A percentile compares a stretch with the other conserved stretches of the same genome.
Evolutionary conservation across 2,329 filamentous ascomycete species (phyloP).

Genomic region (Pezicula carpinea): DNA sequence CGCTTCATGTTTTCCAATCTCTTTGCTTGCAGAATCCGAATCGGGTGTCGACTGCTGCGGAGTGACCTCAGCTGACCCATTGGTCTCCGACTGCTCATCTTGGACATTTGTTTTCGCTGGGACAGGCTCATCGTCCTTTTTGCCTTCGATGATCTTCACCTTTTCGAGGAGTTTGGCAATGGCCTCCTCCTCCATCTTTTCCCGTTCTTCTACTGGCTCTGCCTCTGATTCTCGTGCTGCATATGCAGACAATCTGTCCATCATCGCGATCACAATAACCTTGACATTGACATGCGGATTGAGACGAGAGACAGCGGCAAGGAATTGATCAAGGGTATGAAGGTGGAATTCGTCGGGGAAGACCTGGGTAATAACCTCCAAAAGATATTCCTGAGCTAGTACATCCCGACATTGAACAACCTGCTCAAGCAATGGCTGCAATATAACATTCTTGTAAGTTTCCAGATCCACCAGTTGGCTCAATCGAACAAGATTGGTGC

Average conservation of each 20-base stretch:
- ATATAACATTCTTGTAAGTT: conserved; percentile 84
- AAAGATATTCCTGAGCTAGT: conserved; percentile 90
- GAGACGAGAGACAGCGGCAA: conserved; percentile 85
- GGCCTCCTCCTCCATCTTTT: conserved; percentile 80
- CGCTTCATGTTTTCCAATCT: conserved; percentile 33
- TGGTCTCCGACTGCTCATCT: conserved; percentile 27
- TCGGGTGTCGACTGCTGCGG: conserved; percentile 33
- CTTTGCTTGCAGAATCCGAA: conserved; percentile 37
- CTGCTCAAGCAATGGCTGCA: conserved; percentile 87
- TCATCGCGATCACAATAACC: conserved; percentile 93
- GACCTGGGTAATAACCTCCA: conserved; percentile 98
- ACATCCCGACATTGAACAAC: conserved; percentile 98
- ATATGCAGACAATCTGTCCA: conserved; percentile 93
- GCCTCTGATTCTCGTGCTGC: conserved; percentile 81
- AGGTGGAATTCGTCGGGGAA: conserved; percentile 98
- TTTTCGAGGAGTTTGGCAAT: conserved; percentile 73
- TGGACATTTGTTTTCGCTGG: conserved; percentile 27
- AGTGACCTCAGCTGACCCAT: conserved; percentile 32
- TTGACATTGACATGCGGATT: conserved; percentile 98
- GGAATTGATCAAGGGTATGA: conserved; percentile 91
- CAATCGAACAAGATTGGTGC: conserved; percentile 90
- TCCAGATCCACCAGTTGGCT: conserved; percentile 95
- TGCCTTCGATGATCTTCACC: conserved; percentile 63
- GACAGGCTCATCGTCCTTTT: conserved; percentile 16
- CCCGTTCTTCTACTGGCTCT: conserved; percentile 64